Conservation (phyloP, 768 basidiomycete genomes). For the Leucocoprinus sp. region DNA sequence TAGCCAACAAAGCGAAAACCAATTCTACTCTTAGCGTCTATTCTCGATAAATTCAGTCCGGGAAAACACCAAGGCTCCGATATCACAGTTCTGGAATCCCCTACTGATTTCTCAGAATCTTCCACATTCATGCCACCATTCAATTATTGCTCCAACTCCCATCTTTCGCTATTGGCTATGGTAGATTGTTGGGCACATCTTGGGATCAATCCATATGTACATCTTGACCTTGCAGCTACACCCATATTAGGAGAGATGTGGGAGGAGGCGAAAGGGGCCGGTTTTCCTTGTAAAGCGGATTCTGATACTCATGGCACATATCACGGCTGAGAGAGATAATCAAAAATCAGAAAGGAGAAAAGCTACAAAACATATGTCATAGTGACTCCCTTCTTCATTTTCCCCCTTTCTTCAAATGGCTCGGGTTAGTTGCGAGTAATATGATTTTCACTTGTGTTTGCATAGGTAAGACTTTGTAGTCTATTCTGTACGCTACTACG, state of each 20-base stretch:
- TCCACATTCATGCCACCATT: constrained; percentile 29
- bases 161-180: constrained; percentile 93
- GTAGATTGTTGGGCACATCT: constrained; percentile 96
- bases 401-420: too few species aligned
- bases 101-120: constrained; percentile 6
- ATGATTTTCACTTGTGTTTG: too few species aligned
- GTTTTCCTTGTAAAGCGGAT: constrained; percentile 49
- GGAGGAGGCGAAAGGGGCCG: constrained; percentile 38
- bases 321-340: constrained; percentile 54
- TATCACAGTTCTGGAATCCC: constrained; percentile 9
- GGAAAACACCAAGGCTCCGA: constrained; percentile 29
- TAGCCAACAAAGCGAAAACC: constrained; percentile 31
- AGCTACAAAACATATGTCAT: too few species aligned
- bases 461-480: too few species aligned
- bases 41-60: constrained; percentile 86
- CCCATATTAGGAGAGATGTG: constrained; percentile 65
- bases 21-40: constrained; percentile 78
- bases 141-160: constrained; percentile 67
- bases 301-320: constrained; percentile 50
- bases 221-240: constrained; percentile 87
- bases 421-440: too few species aligned
- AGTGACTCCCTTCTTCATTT: too few species aligned
- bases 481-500: too few species aligned
- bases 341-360: too few species aligned
- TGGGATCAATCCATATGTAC: constrained; percentile 79